Evolutionary conservation across 2,329 filamentous ascomycete species (phyloP).

Genomic region (Myrmaecium sp.): DNA sequence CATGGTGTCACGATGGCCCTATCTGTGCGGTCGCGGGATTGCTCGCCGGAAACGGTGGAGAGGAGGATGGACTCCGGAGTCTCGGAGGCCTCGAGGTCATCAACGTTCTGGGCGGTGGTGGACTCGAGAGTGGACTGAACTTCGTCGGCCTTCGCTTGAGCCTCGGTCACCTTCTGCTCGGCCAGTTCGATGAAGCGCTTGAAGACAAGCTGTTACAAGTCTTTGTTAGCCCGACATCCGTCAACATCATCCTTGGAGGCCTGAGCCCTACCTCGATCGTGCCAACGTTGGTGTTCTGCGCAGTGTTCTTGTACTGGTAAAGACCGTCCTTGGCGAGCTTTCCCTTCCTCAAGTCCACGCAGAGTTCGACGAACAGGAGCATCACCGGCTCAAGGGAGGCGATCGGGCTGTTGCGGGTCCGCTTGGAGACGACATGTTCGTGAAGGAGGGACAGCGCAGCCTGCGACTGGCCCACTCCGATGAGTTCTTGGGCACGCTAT

Average conservation of each 20-base stretch:
- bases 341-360: slow-evolving; percentile 92
- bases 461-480: slow-evolving; percentile 84
- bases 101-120: slow-evolving; percentile 57
- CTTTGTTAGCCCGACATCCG: slow-evolving; percentile 3
- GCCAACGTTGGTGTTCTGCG: slow-evolving; percentile 94
- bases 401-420: slow-evolving; percentile 94
- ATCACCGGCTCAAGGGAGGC: slow-evolving; percentile 93
- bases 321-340: slow-evolving; percentile 97
- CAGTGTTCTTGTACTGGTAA: slow-evolving; percentile 99
- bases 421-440: slow-evolving; percentile 98
- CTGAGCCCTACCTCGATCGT: slow-evolving; percentile 65
- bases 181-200: slow-evolving; percentile 97
- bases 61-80: slow-evolving; percentile 96
- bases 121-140: slow-evolving; percentile 78
- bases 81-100: slow-evolving; percentile 92
- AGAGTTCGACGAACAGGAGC: slow-evolving; percentile 92
- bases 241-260: too few relatives aligned
- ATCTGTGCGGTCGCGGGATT: slow-evolving; percentile 93
- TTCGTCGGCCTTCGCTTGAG: slow-evolving; percentile 90
- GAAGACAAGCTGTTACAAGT: slow-evolving; percentile 48
- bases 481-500: slow-evolving; percentile 87
- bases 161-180: slow-evolving; percentile 87
- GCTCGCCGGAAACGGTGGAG: slow-evolving; percentile 93
- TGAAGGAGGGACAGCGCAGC: slow-evolving; percentile 89
- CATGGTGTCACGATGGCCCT: slow-evolving; percentile 95